Base-by-base conservation (phyloP, 2,329 filamentous ascomycete species). In the Xylariomycetidae sp. region DNA sequence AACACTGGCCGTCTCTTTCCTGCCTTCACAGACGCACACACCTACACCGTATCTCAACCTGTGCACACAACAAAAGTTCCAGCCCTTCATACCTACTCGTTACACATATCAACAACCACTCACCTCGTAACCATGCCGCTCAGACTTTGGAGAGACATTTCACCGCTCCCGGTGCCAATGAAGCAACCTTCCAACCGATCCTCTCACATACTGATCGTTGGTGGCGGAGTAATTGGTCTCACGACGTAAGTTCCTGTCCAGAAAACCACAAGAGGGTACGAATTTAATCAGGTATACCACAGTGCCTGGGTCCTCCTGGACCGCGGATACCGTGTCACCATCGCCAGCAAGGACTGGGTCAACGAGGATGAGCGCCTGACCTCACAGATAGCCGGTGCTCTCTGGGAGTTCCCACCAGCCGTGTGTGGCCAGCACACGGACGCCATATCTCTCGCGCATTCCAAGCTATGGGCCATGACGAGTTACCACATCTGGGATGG, bases 331-430 rank as follows among this genome's bases (percentile, higher is more conserved):
- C 55, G 49, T 17, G 65, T 68, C 36, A 68, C 64, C 4, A 55
- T 69, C 19, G 28, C 67, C 17, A 59, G 64, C 24, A 61, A 59
- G 29, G 54, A 63, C 24, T 68, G 64, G 64, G 62, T 57, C 15
- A 56, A 37, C 38, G 43, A 52, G 13, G 44, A 54, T 19, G 46
- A 59, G 19, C 63, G 64, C 9, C 43, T 68, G 20, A 68, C 64
- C 1, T 67, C 65, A 1, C 65, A 68, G 40, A 63, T 68, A 32
- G 63, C 64, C 1, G 65, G 64, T 10, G 64, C 65, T 1, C 53
- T 68, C 2, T 69, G 65, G 65, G 64, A 70, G 39, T 64, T 53
- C 32, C 63, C 65, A 17, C 64, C 65, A 0, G 63, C 61, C 0
- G 62, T 61, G 2, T 69, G 65, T 39, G 65, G 64, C 4, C 53